Base-by-base conservation (phyloP, 352 stramenopile genomes). In the Globisporangium irregulare region DNA sequence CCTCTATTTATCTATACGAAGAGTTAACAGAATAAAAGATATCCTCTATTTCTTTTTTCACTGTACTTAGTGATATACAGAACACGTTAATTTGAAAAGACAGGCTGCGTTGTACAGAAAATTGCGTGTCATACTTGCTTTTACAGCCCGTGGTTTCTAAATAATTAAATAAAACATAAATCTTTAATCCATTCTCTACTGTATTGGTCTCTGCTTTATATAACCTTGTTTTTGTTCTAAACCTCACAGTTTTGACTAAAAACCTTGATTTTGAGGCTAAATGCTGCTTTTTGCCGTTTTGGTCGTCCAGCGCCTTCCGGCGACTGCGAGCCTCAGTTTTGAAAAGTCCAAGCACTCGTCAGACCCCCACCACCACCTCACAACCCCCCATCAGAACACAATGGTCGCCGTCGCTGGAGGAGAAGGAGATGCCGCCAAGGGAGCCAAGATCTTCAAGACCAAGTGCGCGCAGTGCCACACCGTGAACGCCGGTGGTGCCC, bases 381-480 rank as follows among this genome's bases (percentile, higher is more conserved):
- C 57, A 51, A 20, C 15, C 27, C 54, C 8, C 18, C 29, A 22
- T 15, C 9, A 41, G 32, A 56, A 27, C 51, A 72, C 34, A 18
- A 72, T 72, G 61, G 61, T 72, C 43, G 60, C 59, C 43, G 60
- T 72, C 53, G 67, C 67, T 22, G 67, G 69, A 72, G 74, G 70
- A 73, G 70, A 76, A 55, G 88, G 90, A 83, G 89, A 96, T 72
- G 86, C 84, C 64, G 75, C 80, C 43, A 97, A 95, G 78, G 92
- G 92, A 60, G 91, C 91, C 69, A 98, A 98, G 89, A 98, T 98
- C 77, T 98, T 98, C 80, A 98, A 98, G 93, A 98, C 94, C 78
- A 98, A 98, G 89, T 98, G 94, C 80, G 86, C 92, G 68, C 94
- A 98, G 82, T 98, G 94, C 89, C 93, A 98, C 86, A 97, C 91